Percentiles rank a stretch among this genome's conserved stretches.
Evolutionary conservation across 2,329 filamentous ascomycete genomes (phyloP).

Genomic region (Fusarium albidum): DNA sequence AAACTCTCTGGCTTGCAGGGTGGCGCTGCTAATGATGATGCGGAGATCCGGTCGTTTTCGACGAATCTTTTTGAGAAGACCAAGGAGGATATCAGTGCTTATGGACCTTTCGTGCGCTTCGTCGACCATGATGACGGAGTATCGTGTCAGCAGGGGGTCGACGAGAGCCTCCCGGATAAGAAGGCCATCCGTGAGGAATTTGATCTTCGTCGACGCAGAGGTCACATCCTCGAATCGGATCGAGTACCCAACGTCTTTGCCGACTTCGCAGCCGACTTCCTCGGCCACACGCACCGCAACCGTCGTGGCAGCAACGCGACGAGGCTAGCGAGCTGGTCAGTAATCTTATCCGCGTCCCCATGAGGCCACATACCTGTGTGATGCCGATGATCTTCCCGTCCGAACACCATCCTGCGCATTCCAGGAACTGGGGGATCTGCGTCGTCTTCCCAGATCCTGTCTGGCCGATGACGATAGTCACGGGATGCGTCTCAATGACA

Average conservation of each 20-base stretch:
- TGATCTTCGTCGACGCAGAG: slow-evolving; percentile 84
- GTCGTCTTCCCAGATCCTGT: slow-evolving; percentile 97
- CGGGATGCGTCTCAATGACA: slow-evolving; percentile 81
- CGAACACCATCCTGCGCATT: slow-evolving; percentile 87
- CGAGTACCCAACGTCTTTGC: slow-evolving; percentile 92
- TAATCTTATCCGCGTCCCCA: slow-evolving; percentile 13
- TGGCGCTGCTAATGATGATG: slow-evolving; percentile 92
- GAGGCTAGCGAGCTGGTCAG: slow-evolving; percentile 66
- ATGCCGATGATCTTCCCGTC: slow-evolving; percentile 85
- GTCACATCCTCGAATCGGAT: slow-evolving; percentile 94
- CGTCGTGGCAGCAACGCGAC: slow-evolving; percentile 88
- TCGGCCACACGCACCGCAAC: slow-evolving; percentile 90
- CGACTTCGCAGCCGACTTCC: slow-evolving; percentile 84
- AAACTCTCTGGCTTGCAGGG: slow-evolving; percentile 88
- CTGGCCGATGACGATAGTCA: slow-evolving; percentile 91
- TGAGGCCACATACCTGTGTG: slow-evolving; percentile 74
- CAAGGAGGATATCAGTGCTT: slow-evolving; percentile 89
- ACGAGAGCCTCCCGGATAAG: slow-evolving; percentile 91
- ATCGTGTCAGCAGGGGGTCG: slow-evolving; percentile 88
- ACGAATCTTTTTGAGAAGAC: slow-evolving; percentile 88
- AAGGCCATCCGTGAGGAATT: slow-evolving; percentile 94
- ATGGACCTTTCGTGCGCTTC: slow-evolving; percentile 95
- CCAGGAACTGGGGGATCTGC: slow-evolving; percentile 90
- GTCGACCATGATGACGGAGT: slow-evolving; percentile 97
- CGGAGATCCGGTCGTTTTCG: slow-evolving; percentile 82